Evolutionary conservation across 257 asterid species (phyloP).

Genomic region (Plantago major): DNA sequence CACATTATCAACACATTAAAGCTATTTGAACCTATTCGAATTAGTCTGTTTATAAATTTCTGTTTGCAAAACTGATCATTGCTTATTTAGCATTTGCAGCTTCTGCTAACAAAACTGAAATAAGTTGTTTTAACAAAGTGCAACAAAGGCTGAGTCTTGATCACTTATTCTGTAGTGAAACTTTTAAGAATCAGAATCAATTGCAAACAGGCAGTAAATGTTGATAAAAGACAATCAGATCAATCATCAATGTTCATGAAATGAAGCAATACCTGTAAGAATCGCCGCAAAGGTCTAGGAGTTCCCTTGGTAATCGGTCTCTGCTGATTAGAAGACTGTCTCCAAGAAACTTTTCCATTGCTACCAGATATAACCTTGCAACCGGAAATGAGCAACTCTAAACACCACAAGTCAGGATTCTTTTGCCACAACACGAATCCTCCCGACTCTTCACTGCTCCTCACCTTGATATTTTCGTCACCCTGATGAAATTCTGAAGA

Average conservation of each 20-base stretch:
- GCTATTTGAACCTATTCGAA: neutral
- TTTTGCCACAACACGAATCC: slow-evolving; percentile 95
- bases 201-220: neutral
- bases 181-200: neutral
- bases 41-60: neutral
- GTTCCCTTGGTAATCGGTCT: slow-evolving; percentile 68
- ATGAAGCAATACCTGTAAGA: slow-evolving; percentile 53
- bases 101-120: neutral
- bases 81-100: neutral
- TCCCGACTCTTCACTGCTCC: slow-evolving; percentile 67
- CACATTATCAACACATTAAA: neutral
- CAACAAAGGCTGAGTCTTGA: neutral
- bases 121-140: neutral
- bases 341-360: slow-evolving; percentile 71
- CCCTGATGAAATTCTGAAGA: slow-evolving; percentile 87
- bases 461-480: slow-evolving; percentile 57
- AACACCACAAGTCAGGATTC: slow-evolving; percentile 77
- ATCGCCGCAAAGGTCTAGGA: slow-evolving; percentile 74
- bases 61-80: too few relatives aligned
- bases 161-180: neutral
- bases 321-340: slow-evolving; percentile 86
- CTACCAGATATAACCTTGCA: slow-evolving; percentile 89
- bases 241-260: neutral
- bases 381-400: slow-evolving; percentile 71
- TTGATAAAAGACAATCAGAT: too few relatives aligned